Conservation (phyloP, 192 early-diverging fungal genomes). For the Rhizophagus clarus region DNA sequence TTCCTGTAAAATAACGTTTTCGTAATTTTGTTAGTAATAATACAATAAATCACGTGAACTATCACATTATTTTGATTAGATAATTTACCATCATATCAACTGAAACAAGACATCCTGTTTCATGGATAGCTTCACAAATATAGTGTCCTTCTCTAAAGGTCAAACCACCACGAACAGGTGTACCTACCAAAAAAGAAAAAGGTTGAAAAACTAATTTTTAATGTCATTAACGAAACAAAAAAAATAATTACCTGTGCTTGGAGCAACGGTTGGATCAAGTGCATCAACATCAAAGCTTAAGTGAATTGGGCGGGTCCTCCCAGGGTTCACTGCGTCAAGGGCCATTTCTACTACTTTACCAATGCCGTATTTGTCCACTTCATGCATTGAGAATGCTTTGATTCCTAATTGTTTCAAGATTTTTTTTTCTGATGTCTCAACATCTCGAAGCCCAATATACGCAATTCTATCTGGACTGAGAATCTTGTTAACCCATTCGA, state of each 20-base stretch:
- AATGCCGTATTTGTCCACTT: slow-evolving; percentile 94
- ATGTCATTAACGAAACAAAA: background rate
- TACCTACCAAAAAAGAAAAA: slow-evolving; percentile 54
- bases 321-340: slow-evolving; percentile 81
- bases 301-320: slow-evolving; percentile 77
- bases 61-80: too few species aligned
- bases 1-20: slow-evolving; percentile 55
- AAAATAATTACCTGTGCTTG: slow-evolving; percentile 67
- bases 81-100: slow-evolving; percentile 79
- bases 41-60: background rate
- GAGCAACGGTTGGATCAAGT: slow-evolving; percentile 91
- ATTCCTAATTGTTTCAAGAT: slow-evolving; percentile 81
- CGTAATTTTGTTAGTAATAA: background rate
- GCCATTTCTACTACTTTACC: slow-evolving; percentile 92
- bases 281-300: slow-evolving; percentile 95
- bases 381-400: slow-evolving; percentile 95
- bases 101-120: slow-evolving; percentile 87
- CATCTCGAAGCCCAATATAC: slow-evolving; percentile 96
- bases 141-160: slow-evolving; percentile 97
- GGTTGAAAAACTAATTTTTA: background rate
- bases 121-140: slow-evolving; percentile 88
- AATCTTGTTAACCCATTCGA: slow-evolving; percentile 80
- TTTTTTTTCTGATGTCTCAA: slow-evolving; percentile 87
- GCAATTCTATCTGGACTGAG: slow-evolving; percentile 78
- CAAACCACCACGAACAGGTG: slow-evolving; percentile 92